Evolutionary conservation across 306 rosid species (phyloP).

Genomic region (Vachellia collinsii): DNA sequence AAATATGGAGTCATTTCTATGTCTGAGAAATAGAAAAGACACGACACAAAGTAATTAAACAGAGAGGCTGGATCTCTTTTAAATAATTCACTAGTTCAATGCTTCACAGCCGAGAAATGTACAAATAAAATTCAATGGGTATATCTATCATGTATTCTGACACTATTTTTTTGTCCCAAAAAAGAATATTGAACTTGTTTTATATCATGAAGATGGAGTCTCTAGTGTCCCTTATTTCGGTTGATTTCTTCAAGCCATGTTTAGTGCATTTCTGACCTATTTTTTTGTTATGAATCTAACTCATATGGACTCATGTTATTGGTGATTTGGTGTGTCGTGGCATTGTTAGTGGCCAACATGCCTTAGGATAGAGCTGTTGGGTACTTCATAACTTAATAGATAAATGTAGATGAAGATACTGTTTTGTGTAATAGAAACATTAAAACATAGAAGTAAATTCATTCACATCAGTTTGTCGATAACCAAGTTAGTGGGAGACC

Average conservation of each 20-base stretch:
- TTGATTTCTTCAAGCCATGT: not conserved
- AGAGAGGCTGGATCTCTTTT: constrained; percentile 22
- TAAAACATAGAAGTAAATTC: not conserved
- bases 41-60: constrained; percentile 15
- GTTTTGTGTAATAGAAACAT: constrained; percentile 11
- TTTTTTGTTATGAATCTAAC: not conserved
- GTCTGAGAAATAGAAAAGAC: constrained; percentile 19
- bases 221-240: not conserved
- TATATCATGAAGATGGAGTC: not conserved
- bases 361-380: not conserved
- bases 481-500: not conserved
- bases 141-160: not conserved
- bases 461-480: not conserved
- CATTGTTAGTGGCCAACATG: not conserved
- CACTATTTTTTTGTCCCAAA: not conserved
- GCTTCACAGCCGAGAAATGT: not conserved
- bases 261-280: not conserved
- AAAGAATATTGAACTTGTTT: not conserved
- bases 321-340: not conserved
- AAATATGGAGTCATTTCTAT: constrained; percentile 9
- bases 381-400: not conserved
- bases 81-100: constrained; percentile 1
- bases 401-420: not conserved
- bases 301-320: not conserved
- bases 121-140: not conserved